These are phyloP conservation scores for Pseudonectria buxi DNA, from an alignment of 2,329 filamentous ascomycete species.

Conservation along the genomic window DNA sequence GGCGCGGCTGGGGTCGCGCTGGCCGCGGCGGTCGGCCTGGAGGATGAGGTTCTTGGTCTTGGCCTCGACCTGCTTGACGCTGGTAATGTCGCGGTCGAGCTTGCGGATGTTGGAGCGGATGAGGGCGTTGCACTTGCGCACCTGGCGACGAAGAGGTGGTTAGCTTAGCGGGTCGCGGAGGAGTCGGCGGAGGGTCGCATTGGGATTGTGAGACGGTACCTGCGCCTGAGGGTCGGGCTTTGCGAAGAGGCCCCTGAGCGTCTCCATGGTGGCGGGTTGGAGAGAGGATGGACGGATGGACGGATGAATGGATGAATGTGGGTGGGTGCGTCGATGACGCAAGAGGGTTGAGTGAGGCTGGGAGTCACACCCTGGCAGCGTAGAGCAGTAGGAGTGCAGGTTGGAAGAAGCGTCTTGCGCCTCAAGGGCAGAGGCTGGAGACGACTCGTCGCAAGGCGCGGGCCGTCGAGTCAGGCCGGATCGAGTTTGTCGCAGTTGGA, in stretches of 20 bases:
- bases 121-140: constrained; percentile 89
- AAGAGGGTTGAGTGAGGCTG: constrained; percentile 9
- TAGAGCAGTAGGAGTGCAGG: too few relatives aligned
- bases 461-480: too few relatives aligned
- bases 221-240: constrained; percentile 91
- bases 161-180: constrained; percentile 2
- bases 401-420: constrained; percentile 1
- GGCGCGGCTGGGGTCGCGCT: constrained; percentile 70
- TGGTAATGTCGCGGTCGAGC: constrained; percentile 83
- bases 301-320: background rate
- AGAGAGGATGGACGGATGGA: constrained; percentile 1
- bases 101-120: constrained; percentile 88
- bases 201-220: constrained; percentile 43
- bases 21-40: constrained; percentile 71
- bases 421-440: too few relatives aligned
- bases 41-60: constrained; percentile 84
- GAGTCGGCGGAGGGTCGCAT: background rate
- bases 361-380: background rate
- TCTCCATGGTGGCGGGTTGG: constrained; percentile 60
- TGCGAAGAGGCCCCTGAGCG: constrained; percentile 77
- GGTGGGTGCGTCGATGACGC: constrained; percentile 19
- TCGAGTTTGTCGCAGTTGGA: too few relatives aligned
- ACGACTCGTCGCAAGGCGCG: too few relatives aligned
- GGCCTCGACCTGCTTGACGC: constrained; percentile 69
- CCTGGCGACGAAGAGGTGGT: constrained; percentile 43